Evolutionary conservation across 192 early-diverging fungal species (phyloP), one percentile per base, ranked within the genome.

Genomic region (Coemansia sp.): DNA sequence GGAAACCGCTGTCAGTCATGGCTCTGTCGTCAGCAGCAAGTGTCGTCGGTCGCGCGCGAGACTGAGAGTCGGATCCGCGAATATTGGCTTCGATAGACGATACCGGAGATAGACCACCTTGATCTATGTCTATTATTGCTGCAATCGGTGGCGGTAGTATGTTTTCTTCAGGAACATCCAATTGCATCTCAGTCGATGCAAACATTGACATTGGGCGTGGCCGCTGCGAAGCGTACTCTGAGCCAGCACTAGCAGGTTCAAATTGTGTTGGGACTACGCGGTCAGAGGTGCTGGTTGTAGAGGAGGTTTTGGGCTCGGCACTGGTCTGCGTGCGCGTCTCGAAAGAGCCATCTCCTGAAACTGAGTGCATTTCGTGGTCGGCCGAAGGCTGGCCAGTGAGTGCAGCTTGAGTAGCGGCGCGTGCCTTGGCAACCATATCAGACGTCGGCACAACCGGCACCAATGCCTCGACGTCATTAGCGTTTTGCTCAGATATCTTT

Each of bases 181-280:
- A 60, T 64, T 72, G 78, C 78, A 81, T 81, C 60, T 81, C 78
- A 7, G 78, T 81, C 30, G 78, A 81, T 9, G 78, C 78, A 72
- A 75, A 81, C 78, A 81, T 81, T 17, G 78, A 81, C 70, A 70
- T 81, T 20, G 78, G 78, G 23, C 78, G 78, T 8, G 78, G 78
- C n/a, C 78, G 73, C 36, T 66, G 67, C 32, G 59, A 19, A n/a
- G 63, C 20, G 10, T 66, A 51, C 27, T 52, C 57, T 24, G 24
- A 25, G 17, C 22, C 4, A 6, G 17, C 33, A 63, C 64, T 63
- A 6, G 54, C 58, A 6, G 64, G 21, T n/a, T 72, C 55, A 5
- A 31, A 39, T 27, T 52, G 56, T 21, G 67, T 55, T 21, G 76
- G 64, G 11, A 78, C 70, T 1, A 30, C 63, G 10, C 46, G 71